phyloP scores from a whole-genome alignment of 768 basidiomycete genomes.

The Amanita molliuscula region DNA sequence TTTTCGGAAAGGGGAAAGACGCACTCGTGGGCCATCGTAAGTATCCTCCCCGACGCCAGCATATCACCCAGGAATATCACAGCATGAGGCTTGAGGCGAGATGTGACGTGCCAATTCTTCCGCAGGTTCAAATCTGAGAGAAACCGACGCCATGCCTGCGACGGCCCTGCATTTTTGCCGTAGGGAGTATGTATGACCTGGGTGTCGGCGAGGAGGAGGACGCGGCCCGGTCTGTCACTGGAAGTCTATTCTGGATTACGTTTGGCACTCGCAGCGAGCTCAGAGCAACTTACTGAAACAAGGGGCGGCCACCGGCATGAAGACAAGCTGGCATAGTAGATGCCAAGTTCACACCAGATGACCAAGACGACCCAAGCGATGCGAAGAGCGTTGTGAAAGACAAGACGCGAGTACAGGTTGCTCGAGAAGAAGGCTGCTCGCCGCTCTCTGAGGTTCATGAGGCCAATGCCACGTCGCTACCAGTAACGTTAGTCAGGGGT shows the following conservation, averaged over 20 bases:
- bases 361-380: conserved; percentile 45
- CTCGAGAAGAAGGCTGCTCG: background rate
- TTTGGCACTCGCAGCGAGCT: background rate
- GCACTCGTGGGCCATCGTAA: conserved; percentile 34
- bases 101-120: conserved; percentile 60
- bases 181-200: conserved; percentile 9
- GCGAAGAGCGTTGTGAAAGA: conserved; percentile 33
- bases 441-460: conserved; percentile 3
- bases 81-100: conserved; percentile 44
- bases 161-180: conserved; percentile 20
- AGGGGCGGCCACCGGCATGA: conserved; percentile 50
- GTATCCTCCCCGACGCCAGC: conserved; percentile 52
- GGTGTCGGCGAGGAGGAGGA: conserved; percentile 5
- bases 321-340: conserved; percentile 48
- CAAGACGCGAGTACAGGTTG: conserved; percentile 17
- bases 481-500: background rate
- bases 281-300: conserved; percentile 16
- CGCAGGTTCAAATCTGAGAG: conserved; percentile 50
- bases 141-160: conserved; percentile 28
- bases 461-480: background rate
- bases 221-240: background rate
- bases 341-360: conserved; percentile 56
- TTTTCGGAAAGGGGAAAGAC: conserved; percentile 6
- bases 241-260: background rate
- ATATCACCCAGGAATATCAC: conserved; percentile 77